Base-by-base conservation (phyloP, 768 basidiomycete species). In the Heimioporus sp. region DNA sequence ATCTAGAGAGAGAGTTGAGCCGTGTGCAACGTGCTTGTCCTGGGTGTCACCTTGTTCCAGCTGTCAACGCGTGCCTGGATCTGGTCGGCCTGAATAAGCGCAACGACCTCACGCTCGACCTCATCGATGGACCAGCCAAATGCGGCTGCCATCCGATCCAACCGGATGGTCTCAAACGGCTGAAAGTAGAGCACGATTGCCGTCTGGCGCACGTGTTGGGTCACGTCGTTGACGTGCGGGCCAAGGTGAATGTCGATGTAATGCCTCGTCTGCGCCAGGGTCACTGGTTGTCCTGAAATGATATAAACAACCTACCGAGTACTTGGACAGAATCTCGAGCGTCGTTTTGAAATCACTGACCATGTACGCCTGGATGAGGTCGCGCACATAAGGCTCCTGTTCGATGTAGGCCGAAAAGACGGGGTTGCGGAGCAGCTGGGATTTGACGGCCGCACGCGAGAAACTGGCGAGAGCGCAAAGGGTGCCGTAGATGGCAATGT, bases 181-280 rank as follows among this genome's bases (percentile, higher is more conserved):
- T 85, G 81, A 76, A 97, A 93, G 71, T 95, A 98, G 43, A 92
- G 80, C n/a, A 82, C 75, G 44, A 98, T 76, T 0, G 92, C 86
- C 53, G 83, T 84, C 58, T 87, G 83, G 37, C 82, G 83, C 68
- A 98, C 87, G 30, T 82, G 75, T 60, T 76, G 77, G 35, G 81
- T 80, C 43, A 98, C 74, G 11, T 78, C 78, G 46, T 70, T 58
- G 36, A 92, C 77, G 63, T 97, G 93, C 5, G 73, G 64, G 6
- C 77, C 72, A 16, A 97, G 79, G 67, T 95, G 88, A 39, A 91
- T 78, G 64, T 94, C 91, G 48, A 92, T 72, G 40, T 76, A 72
- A 63, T 95, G 88, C 35, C 88, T 80, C 2, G 89, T 83, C 91
- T 93, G 57, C n/a, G 19, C 44, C 20, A 35, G 46, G 5, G 17